Conservation (phyloP, 1,284 basidiomycete genomes). For the Ceratobasidium sp. region DNA sequence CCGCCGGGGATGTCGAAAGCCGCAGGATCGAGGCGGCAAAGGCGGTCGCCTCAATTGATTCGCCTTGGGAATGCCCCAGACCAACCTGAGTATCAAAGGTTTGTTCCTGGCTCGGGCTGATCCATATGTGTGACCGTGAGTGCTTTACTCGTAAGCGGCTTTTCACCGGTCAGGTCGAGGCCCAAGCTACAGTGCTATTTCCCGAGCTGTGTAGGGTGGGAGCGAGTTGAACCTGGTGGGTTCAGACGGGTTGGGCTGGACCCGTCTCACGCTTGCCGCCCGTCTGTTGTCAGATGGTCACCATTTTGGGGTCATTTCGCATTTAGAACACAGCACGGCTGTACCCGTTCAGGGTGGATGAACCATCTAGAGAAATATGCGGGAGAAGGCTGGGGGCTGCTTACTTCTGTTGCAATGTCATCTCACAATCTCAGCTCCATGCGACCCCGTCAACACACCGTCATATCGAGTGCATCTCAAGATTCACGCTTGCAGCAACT, state of each 20-base stretch:
- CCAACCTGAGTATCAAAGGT: neutral
- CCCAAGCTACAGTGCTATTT: neutral
- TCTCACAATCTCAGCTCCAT: neutral
- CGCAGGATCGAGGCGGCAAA: constrained; percentile 10
- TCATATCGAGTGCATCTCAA: neutral
- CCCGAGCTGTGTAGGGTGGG: neutral
- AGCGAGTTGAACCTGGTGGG: neutral
- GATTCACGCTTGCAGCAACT: constrained; percentile 1
- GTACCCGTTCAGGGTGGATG: neutral
- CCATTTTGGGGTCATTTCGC: neutral
- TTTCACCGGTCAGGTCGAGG: constrained; percentile 15
- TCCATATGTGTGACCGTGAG: neutral
- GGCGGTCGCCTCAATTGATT: neutral
- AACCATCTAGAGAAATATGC: neutral
- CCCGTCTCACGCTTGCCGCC: neutral
- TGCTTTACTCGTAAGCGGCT: neutral
- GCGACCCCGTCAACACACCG: neutral
- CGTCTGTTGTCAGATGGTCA: neutral
- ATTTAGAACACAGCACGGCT: neutral
- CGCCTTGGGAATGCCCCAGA: neutral
- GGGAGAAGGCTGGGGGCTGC: neutral
- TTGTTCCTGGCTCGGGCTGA: neutral
- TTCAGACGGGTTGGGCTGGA: neutral
- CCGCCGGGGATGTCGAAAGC: neutral
- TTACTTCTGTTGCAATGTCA: neutral